Evolutionary conservation across 306 rosid species (phyloP), one percentile per base, ranked within the genome.

Genomic region (Canavalia ensiformis): DNA sequence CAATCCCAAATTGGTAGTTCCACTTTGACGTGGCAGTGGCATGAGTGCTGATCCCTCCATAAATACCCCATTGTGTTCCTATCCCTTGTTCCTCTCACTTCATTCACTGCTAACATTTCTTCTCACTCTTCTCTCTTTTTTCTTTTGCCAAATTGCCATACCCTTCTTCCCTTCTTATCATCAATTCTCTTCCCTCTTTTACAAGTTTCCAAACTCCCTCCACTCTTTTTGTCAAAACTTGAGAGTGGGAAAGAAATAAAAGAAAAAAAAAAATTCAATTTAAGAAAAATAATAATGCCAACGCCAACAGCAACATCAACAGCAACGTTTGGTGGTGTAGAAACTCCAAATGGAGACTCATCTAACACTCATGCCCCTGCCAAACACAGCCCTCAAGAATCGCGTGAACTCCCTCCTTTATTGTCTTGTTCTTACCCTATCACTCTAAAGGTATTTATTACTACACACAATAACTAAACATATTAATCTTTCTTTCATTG

Each of bases 381-480:
- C 74, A 82, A 75, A 81, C 84, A 54, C 68, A 8, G 0, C 76
- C 84, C 83, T 85, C 86, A 54, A 54, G 84, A 77, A 72, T 74
- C 86, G 9, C 89, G 85, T 83, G 88, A 76, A 31, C 79, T 58
- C 13, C 88, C 88, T 56, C 84, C 88, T 76, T 83, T 92, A 10
- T 29, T 84, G 30, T 87, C 89, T 29, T 84, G 84, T 73, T 83
- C 87, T 83, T 87, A 78, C 45, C 90, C 96, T n/a, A 83, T 93
- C 81, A 88, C 97, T 49, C 94, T 93, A 74, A 93, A 88, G 97
- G 97, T 93, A 89, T 8, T 28, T 31, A 41, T 6, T 11, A 47
- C 2, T 50, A 78, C n/a, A 0, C 28, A 35, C 73, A 64, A 35
- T 52, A 77, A 51, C 63, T 18, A 77, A 62, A 34, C 33, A 10